Percentiles rank a stretch among this genome's conserved stretches.
These are phyloP conservation scores for Musa balbisiana DNA, from an alignment of 202 grass and related monocot species.

Conservation along the genomic window DNA sequence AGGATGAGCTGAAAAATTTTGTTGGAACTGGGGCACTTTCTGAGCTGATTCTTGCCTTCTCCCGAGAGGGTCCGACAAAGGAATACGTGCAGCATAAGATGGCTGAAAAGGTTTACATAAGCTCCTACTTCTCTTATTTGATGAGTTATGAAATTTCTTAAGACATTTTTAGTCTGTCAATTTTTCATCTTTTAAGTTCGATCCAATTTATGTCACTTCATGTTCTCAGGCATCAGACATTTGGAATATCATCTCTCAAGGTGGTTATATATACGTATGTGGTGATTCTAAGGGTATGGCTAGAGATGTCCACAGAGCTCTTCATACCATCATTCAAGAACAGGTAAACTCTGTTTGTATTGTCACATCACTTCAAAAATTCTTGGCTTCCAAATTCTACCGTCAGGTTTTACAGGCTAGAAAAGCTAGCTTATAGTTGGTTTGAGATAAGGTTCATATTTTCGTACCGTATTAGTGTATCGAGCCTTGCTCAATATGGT, in stretches of 20 bases:
- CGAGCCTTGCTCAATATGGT: too few species aligned
- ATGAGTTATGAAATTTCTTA: neutral
- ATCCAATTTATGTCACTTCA: neutral
- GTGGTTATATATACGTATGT: slow-evolving; percentile 10
- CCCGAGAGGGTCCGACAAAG: slow-evolving; percentile 7
- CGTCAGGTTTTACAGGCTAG: too few species aligned
- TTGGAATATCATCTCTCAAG: neutral
- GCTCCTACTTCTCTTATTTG: neutral
- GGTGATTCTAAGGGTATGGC: slow-evolving; percentile 11
- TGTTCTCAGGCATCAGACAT: slow-evolving; percentile 4
- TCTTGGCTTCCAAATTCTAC: too few species aligned
- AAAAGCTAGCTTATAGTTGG: too few species aligned
- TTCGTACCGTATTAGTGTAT: too few species aligned
- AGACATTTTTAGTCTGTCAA: neutral
- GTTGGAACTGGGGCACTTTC: slow-evolving; percentile 12
- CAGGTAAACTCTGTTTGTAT: neutral
- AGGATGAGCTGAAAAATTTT: slow-evolving; percentile 14
- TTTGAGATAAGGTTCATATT: too few species aligned
- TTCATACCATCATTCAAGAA: slow-evolving; percentile 15
- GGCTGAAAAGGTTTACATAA: slow-evolving; percentile 5
- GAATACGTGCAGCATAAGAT: slow-evolving; percentile 17
- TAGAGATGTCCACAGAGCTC: slow-evolving; percentile 6
- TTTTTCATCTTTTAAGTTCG: too few species aligned
- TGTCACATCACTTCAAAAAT: neutral
- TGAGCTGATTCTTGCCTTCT: slow-evolving; percentile 8